Conservation (phyloP, 2,329 filamentous ascomycete species). For the Diaporthe ampelina region DNA sequence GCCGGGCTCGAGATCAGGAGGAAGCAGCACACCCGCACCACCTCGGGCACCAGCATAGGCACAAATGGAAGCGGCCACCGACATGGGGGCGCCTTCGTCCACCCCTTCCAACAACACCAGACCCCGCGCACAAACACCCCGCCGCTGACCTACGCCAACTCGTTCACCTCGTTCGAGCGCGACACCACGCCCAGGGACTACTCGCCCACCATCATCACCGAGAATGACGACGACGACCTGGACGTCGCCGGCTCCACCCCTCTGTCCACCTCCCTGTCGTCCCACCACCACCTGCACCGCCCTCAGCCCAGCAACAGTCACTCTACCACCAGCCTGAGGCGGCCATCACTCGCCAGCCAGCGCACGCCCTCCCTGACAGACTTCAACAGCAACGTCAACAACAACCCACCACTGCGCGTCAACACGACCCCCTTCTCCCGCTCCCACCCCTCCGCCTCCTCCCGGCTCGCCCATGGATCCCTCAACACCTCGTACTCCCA, state of each 20-base stretch:
- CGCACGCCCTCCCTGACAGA: constrained; percentile 44
- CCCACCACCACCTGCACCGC: constrained; percentile 46
- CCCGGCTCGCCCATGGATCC: constrained; percentile 46
- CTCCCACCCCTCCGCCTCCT: constrained; percentile 45
- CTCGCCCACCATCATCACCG: constrained; percentile 69
- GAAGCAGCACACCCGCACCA: constrained; percentile 70
- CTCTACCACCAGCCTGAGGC: constrained; percentile 49
- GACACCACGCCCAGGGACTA: constrained; percentile 64
- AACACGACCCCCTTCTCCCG: constrained; percentile 41
- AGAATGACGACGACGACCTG: constrained; percentile 62
- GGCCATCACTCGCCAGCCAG: constrained; percentile 57
- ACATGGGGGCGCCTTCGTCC: constrained; percentile 66
- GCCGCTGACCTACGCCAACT: constrained; percentile 71
- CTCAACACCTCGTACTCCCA: constrained; percentile 43
- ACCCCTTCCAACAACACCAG: constrained; percentile 77
- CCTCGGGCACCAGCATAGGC: constrained; percentile 66
- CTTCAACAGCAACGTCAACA: constrained; percentile 36
- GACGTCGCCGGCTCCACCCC: constrained; percentile 40
- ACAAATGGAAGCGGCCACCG: constrained; percentile 64
- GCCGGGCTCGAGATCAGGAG: constrained; percentile 35
- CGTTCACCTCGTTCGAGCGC: constrained; percentile 61
- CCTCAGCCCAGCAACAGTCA: constrained; percentile 48
- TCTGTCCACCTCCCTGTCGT: constrained; percentile 43
- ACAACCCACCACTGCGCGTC: constrained; percentile 36
- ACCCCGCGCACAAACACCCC: constrained; percentile 73